Percentiles rank a stretch among this genome's conserved stretches.
phyloP scores from a whole-genome alignment of 371 early-diverging fungal genomes.

The Haplosporangium sp. region DNA sequence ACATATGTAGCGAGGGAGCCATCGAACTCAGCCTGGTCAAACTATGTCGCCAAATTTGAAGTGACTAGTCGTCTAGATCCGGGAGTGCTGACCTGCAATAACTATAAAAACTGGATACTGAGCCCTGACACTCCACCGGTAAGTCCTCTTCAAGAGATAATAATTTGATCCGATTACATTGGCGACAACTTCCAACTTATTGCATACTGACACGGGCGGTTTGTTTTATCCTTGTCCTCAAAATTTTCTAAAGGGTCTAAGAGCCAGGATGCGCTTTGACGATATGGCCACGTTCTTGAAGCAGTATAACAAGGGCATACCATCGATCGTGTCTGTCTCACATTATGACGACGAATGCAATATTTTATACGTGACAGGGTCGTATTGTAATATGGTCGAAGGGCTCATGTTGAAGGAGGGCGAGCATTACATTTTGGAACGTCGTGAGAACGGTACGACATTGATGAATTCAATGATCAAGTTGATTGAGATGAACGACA shows the following conservation, averaged over 20 bases:
- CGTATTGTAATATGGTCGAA: slow-evolving; percentile 27
- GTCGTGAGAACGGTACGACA: slow-evolving; percentile 28
- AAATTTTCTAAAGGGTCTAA: slow-evolving; percentile 13
- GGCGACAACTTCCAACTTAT: too few species aligned
- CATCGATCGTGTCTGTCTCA: slow-evolving; percentile 19
- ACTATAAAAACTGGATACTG: slow-evolving; percentile 32
- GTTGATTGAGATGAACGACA: slow-evolving; percentile 18
- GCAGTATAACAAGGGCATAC: slow-evolving; percentile 22
- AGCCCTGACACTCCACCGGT: slow-evolving; percentile 25
- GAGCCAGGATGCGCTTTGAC: slow-evolving; percentile 30
- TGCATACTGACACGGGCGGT: too few species aligned
- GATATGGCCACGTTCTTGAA: slow-evolving; percentile 22
- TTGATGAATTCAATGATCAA: slow-evolving; percentile 28
- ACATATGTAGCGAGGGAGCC: slow-evolving; percentile 8
- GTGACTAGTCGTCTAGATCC: slow-evolving; percentile 23
- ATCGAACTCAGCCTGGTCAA: slow-evolving; percentile 26
- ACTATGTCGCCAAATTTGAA: slow-evolving; percentile 38
- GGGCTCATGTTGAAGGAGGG: slow-evolving; percentile 11
- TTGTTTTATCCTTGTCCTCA: neutral
- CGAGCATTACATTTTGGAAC: slow-evolving; percentile 36
- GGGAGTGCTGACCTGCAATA: slow-evolving; percentile 8
- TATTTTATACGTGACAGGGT: slow-evolving; percentile 26
- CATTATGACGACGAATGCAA: slow-evolving; percentile 25
- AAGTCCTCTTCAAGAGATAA: neutral
- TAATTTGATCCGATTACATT: neutral